Conservation (phyloP, 768 basidiomycete genomes). For the Tulasnella sp. region DNA sequence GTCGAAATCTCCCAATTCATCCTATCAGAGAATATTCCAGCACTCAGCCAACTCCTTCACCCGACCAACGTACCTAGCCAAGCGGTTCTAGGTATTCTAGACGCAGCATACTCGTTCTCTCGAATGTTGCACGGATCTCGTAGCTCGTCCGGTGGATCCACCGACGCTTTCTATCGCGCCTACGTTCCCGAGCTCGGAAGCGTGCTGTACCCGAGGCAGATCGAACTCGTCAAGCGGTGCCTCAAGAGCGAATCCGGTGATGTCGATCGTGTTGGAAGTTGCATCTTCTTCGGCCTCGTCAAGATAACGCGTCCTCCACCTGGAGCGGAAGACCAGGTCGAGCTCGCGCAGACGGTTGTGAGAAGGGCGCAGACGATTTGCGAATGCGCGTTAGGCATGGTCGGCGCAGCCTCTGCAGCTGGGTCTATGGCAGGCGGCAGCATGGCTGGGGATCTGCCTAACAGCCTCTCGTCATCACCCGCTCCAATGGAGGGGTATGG, state of each 20-base stretch:
- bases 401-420: background rate
- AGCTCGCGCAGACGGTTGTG: slow-evolving; percentile 57
- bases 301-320: slow-evolving; percentile 62
- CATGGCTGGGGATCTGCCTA: background rate
- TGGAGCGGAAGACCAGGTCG: slow-evolving; percentile 37
- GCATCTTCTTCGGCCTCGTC: slow-evolving; percentile 85
- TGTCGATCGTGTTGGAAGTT: slow-evolving; percentile 74
- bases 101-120: slow-evolving; percentile 76
- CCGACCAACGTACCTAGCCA: background rate
- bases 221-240: slow-evolving; percentile 85
- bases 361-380: slow-evolving; percentile 81
- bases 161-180: slow-evolving; percentile 80
- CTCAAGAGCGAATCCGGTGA: slow-evolving; percentile 74
- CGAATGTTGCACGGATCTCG: slow-evolving; percentile 82
- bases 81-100: slow-evolving; percentile 59
- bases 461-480: background rate
- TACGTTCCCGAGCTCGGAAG: slow-evolving; percentile 84
- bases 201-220: slow-evolving; percentile 71
- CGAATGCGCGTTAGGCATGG: slow-evolving; percentile 61
- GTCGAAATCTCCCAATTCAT: slow-evolving; percentile 70
- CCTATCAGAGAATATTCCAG: slow-evolving; percentile 71
- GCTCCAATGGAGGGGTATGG: background rate
- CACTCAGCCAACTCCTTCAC: slow-evolving; percentile 59
- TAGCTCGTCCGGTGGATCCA: slow-evolving; percentile 49
- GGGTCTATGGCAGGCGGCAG: background rate